Evolutionary conservation across 192 early-diverging fungal species (phyloP), one percentile per base, ranked within the genome.

Genomic region (Coemansia sp.): DNA sequence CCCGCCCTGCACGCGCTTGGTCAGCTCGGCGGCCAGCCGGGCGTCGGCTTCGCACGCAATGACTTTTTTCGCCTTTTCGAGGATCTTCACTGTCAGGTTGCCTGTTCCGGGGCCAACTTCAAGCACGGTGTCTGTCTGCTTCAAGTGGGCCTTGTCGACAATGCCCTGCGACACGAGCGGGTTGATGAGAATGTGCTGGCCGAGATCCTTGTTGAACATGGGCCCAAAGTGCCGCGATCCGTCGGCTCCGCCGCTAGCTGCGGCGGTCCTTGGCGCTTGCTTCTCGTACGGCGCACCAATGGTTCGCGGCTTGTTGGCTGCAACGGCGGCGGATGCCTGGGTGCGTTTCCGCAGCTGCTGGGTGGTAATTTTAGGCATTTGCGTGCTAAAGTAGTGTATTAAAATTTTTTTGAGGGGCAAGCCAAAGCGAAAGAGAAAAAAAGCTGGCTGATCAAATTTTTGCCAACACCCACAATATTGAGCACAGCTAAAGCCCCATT

Each of bases 101-200:
- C 96, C 96, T 23, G 96, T 99, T 83, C 96, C 96, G 2, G 96
- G 96, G 67, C 96, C 96, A 35, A 99, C 87, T 81, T 99, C 96
- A 7, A 92, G 81, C 6, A 90, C 89, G 10, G 78, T 85, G 65
- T 92, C 90, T 1, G 88, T 87, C 25, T 82, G 70, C 67, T 70
- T 73, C 27, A 60, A 42, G 27, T 76, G 43, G n/a, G 91, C 95
- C 82, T 97, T 99, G 57, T 97, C 96, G 17, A 99, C 88, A 59
- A 99, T 99, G 25, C 89, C 87, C 67, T 92, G 86, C 36, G 93
- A 92, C 2, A 99, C 91, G 15, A 99, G 78, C 31, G 96, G 96
- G 78, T 99, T 99, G 69, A 94, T 97, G 34, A 99, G 79, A 65
- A 99, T 99, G 62, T 99, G 96, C 76, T 99, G 95, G 55, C 95